Evolutionary conservation across 345 rosid genomes (phyloP).

Genomic region (rapeseed (Brassica napus)): DNA sequence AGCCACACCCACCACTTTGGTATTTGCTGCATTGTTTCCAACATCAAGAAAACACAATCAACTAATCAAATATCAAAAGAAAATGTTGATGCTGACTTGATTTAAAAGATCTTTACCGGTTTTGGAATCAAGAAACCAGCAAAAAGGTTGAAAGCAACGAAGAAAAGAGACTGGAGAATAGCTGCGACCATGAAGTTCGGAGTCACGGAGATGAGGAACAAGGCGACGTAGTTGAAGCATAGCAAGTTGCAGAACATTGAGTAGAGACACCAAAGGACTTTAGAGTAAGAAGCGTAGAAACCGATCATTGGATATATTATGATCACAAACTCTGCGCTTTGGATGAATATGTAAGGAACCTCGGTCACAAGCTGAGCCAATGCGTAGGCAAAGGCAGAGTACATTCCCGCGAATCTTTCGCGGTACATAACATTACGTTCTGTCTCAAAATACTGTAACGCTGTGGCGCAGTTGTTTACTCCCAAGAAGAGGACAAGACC

Average conservation of each 20-base stretch:
- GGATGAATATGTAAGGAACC: conserved; percentile 62
- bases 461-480: conserved; percentile 62
- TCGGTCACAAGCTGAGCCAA: conserved; percentile 73
- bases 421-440: conserved; percentile 74
- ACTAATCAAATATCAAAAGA: no score
- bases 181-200: conserved; percentile 65
- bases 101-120: conserved; percentile 51
- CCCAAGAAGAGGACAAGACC: conserved; percentile 57
- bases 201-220: conserved; percentile 64
- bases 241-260: conserved; percentile 56
- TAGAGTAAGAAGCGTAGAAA: conserved; percentile 48
- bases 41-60: conserved; percentile 2
- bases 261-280: conserved; percentile 68
- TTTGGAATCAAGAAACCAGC: conserved; percentile 67
- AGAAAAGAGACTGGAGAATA: conserved; percentile 46
- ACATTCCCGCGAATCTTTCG: conserved; percentile 84
- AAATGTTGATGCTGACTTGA: no score
- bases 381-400: conserved; percentile 71
- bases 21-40: conserved; percentile 52
- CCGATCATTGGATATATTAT: conserved; percentile 76
- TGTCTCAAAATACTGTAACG: conserved; percentile 51
- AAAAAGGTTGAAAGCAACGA: conserved; percentile 54
- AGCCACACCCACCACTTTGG: conserved; percentile 89
- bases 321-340: conserved; percentile 44
- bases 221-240: conserved; percentile 62